Conservation (phyloP, 306 rosid genomes). For the Lathyrus sativus region DNA sequence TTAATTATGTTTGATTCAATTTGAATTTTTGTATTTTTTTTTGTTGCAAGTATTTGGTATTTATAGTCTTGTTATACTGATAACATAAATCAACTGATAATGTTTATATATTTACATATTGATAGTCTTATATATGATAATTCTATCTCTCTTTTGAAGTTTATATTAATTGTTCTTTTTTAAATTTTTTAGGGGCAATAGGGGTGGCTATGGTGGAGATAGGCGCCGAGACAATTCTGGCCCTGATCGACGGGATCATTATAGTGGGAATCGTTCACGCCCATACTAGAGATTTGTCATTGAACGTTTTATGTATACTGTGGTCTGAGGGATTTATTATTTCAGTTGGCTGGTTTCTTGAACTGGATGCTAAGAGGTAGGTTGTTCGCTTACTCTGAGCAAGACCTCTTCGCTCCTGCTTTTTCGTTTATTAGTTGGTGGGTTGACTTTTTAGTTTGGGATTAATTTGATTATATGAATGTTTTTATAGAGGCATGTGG, state of each 20-base stretch:
- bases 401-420: constrained; percentile 77
- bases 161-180: neutral
- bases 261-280: constrained; percentile 89
- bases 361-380: constrained; percentile 96
- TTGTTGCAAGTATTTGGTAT: neutral
- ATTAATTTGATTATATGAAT: constrained; percentile 87
- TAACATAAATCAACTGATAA: neutral
- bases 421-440: constrained; percentile 58
- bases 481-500: constrained; percentile 96
- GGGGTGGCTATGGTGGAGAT: constrained; percentile 98
- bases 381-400: constrained; percentile 81
- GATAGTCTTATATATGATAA: neutral
- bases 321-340: constrained; percentile 74
- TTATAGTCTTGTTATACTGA: neutral
- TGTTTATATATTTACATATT: neutral
- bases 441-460: constrained; percentile 57
- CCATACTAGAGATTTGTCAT: constrained; percentile 69
- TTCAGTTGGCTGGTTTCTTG: constrained; percentile 78
- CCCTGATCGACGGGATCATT: constrained; percentile 88
- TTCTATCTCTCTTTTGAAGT: neutral
- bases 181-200: constrained; percentile 55
- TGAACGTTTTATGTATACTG: constrained; percentile 74
- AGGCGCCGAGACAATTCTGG: constrained; percentile 95
- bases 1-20: neutral
- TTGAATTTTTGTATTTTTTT: constrained; percentile 4